Percentiles rank a stretch among this genome's conserved stretches.
Evolutionary conservation across 2,329 filamentous ascomycete genomes (phyloP).

Genomic region (Alternaria infectoria): DNA sequence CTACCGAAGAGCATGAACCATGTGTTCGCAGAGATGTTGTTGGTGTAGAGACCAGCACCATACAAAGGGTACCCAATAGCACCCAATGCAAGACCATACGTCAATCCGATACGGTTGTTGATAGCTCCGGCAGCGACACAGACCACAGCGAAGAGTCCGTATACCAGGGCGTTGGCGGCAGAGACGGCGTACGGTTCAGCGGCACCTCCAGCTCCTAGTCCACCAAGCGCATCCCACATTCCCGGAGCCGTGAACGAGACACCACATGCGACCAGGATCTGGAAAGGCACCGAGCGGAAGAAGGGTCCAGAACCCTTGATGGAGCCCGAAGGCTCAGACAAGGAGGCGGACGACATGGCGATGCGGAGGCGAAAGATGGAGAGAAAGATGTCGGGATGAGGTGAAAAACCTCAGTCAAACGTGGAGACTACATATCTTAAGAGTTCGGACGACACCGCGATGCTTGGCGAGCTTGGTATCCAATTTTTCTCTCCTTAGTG

Average conservation of each 20-base stretch:
- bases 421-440: constrained; percentile 10
- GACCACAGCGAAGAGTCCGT: constrained; percentile 41
- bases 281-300: constrained; percentile 42
- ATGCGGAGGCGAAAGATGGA: not conserved
- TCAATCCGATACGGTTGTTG: constrained; percentile 46
- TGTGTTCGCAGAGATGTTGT: constrained; percentile 47
- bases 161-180: constrained; percentile 43
- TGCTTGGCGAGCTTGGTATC: constrained; percentile 2
- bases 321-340: constrained; percentile 17
- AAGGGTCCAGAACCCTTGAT: constrained; percentile 28
- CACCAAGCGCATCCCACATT: constrained; percentile 46
- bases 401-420: not conserved
- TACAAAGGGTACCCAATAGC: constrained; percentile 53
- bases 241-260: constrained; percentile 44
- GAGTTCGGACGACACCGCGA: not conserved
- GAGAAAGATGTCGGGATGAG: not conserved
- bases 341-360: constrained; percentile 17
- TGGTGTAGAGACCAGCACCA: constrained; percentile 50
- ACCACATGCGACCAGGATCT: constrained; percentile 43
- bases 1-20: constrained; percentile 51
- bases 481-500: constrained; percentile 15
- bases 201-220: constrained; percentile 42
- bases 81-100: constrained; percentile 50
- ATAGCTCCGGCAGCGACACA: constrained; percentile 45
- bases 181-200: constrained; percentile 43